These are phyloP conservation scores for Seminavis robusta DNA, from an alignment of 108 stramenopile species.

Conservation along the genomic window DNA sequence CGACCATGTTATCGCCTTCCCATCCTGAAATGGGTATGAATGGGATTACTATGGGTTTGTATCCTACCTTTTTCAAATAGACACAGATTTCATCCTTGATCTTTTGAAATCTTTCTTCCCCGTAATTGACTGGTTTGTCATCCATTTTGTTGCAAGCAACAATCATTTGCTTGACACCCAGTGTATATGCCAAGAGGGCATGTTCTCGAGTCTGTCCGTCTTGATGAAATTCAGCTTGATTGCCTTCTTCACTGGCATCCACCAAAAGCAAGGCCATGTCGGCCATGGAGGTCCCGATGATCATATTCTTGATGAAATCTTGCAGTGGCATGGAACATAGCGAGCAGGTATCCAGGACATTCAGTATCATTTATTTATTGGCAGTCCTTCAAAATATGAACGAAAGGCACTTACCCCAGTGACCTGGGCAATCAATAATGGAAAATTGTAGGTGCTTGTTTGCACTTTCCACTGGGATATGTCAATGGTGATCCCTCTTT, in stretches of 20 bases:
- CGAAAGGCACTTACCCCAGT: no score
- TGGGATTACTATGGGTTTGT: conserved; percentile 83
- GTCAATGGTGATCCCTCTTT: conserved; percentile 94
- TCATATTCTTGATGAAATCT: conserved; percentile 93
- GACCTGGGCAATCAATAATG: conserved; percentile 95
- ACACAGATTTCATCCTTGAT: conserved; percentile 74
- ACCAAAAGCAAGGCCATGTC: conserved; percentile 89
- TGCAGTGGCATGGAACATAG: no score
- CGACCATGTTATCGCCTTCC: conserved; percentile 93
- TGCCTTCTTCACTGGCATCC: conserved; percentile 79
- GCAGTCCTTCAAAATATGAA: no score
- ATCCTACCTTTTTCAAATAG: conserved; percentile 66
- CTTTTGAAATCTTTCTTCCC: conserved; percentile 85
- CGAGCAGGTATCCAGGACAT: no score
- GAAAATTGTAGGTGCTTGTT: conserved; percentile 83
- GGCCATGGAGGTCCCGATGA: conserved; percentile 93
- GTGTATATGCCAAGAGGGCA: conserved; percentile 90
- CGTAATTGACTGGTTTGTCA: conserved; percentile 81
- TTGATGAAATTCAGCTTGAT: conserved; percentile 88
- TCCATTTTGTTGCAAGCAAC: conserved; percentile 97
- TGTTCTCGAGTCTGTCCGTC: conserved; percentile 94
- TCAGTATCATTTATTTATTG: no score
- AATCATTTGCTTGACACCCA: conserved; percentile 97
- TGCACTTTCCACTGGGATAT: conserved; percentile 93
- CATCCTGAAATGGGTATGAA: conserved; percentile 96